Percentiles rank a stretch among this genome's conserved stretches.
phyloP scores from a whole-genome alignment of 345 rosid genomes.

The Noccaea caerulescens region DNA sequence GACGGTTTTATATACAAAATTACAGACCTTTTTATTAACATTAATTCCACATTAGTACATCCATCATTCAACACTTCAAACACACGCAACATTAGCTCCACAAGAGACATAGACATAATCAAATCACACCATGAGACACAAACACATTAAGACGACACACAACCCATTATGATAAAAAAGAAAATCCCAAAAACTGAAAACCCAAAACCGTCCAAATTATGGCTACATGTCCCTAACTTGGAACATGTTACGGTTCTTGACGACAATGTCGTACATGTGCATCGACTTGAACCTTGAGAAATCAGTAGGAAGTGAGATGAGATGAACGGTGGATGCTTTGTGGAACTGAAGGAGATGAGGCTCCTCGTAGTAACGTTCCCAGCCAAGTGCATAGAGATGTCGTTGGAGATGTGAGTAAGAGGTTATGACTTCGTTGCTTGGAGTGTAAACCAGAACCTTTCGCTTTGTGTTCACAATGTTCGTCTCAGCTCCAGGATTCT shows the following conservation, averaged over 20 bases:
- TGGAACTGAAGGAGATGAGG: constrained; percentile 77
- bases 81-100: neutral
- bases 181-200: neutral
- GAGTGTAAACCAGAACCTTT: constrained; percentile 60
- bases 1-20: neutral
- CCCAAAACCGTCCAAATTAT: neutral
- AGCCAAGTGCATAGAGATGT: constrained; percentile 66
- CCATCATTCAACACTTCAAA: constrained; percentile 1
- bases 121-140: constrained; percentile 1
- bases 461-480: constrained; percentile 43
- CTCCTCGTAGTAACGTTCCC: constrained; percentile 78
- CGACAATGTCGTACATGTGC: constrained; percentile 89
- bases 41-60: neutral
- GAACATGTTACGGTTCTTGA: constrained; percentile 70
- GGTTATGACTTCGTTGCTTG: constrained; percentile 65
- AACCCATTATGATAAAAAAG: neutral
- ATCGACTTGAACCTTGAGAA: constrained; percentile 66
- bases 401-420: constrained; percentile 64
- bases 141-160: neutral
- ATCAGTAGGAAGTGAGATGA: constrained; percentile 78
- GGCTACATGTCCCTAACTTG: constrained; percentile 63
- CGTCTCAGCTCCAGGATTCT: constrained; percentile 60
- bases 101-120: neutral
- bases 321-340: constrained; percentile 61
- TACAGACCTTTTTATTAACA: neutral